Evolutionary conservation across 495 filamentous ascomycete genomes (phyloP).

Genomic region (Astrocystis sublimbata): DNA sequence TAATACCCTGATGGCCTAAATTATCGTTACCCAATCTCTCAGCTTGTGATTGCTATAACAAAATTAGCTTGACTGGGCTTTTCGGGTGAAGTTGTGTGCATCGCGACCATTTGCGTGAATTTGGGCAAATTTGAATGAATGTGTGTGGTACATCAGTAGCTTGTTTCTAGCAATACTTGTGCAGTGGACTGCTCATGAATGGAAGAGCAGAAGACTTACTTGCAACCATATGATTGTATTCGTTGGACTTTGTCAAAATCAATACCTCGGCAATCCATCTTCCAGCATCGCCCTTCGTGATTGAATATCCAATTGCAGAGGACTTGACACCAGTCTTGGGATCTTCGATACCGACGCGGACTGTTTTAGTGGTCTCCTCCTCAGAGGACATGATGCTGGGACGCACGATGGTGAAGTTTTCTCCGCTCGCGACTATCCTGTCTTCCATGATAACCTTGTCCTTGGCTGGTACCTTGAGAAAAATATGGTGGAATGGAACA

Average conservation of each 20-base stretch:
- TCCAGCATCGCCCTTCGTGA: constrained; percentile 43
- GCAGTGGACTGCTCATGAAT: not conserved
- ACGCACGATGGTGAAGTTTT: constrained; percentile 52
- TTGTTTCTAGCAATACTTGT: not conserved
- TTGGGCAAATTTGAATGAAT: no score
- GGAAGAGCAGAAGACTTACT: constrained; percentile 1
- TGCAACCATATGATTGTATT: constrained; percentile 27
- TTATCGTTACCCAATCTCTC: no score
- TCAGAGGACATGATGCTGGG: constrained; percentile 28
- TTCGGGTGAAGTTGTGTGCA: no score
- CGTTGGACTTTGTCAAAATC: constrained; percentile 5
- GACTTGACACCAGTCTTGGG: constrained; percentile 30
- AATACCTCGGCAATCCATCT: constrained; percentile 39
- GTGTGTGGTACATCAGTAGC: not conserved
- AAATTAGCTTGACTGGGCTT: no score
- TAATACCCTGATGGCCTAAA: no score
- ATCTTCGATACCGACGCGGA: constrained; percentile 47
- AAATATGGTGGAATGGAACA: constrained; percentile 51
- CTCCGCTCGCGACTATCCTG: constrained; percentile 35
- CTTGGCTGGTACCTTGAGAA: constrained; percentile 52
- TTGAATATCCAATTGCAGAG: constrained; percentile 48
- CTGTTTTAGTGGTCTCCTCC: constrained; percentile 28
- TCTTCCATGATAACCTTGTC: constrained; percentile 66
- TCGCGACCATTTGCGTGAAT: no score
- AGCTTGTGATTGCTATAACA: no score